Conservation (phyloP, 371 early-diverging fungal species). For the Saksenaea oblongispora region DNA sequence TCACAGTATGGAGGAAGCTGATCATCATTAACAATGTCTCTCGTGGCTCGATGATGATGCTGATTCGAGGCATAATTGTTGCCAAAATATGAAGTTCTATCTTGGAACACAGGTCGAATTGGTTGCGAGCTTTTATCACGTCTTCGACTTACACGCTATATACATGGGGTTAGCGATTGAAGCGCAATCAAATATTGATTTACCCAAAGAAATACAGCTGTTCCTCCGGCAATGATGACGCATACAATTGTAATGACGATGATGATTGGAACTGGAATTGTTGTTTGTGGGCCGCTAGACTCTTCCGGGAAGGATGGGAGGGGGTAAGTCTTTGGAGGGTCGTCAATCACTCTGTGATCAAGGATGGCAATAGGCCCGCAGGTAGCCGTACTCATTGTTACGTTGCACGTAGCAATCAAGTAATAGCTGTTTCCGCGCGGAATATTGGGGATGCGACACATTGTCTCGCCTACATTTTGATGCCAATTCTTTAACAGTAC, state of each 20-base stretch:
- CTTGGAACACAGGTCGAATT: neutral
- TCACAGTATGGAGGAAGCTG: neutral
- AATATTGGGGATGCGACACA: neutral
- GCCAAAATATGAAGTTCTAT: neutral
- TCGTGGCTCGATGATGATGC: neutral
- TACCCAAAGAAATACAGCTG: neutral
- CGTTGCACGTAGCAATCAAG: neutral
- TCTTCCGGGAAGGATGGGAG: too few relatives aligned
- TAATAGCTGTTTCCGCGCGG: neutral
- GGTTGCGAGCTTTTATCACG: neutral
- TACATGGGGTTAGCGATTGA: neutral
- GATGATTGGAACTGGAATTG: neutral
- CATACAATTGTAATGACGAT: neutral
- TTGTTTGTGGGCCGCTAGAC: neutral
- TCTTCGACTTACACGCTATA: neutral
- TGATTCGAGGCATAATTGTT: neutral
- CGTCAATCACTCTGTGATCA: neutral
- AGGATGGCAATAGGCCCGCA: neutral
- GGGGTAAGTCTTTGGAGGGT: too few relatives aligned
- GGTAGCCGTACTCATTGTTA: neutral
- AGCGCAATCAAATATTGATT: neutral
- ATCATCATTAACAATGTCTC: neutral
- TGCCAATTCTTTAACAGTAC: neutral
- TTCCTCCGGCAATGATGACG: neutral
- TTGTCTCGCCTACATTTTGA: neutral